Evolutionary conservation across 805 yeast species (phyloP).

Genomic region (Yarrowia keelungensis): DNA sequence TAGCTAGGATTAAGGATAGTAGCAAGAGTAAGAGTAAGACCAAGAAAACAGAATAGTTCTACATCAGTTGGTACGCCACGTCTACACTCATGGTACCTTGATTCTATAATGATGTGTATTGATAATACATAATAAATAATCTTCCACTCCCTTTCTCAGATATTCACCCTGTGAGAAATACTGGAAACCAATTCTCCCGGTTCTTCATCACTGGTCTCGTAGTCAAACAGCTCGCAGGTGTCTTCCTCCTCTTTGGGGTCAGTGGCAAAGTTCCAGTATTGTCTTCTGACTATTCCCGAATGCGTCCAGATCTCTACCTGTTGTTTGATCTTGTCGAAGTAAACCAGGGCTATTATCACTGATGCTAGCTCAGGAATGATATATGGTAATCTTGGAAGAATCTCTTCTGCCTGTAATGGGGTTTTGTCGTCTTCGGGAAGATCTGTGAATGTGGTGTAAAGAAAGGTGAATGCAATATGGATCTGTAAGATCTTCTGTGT

Average conservation of each 20-base stretch:
- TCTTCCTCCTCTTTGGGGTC: neutral
- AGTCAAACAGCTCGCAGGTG: conserved; percentile 22
- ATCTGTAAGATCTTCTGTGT: conserved; percentile 22
- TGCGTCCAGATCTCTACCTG: conserved; percentile 24
- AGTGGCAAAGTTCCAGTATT: conserved; percentile 14
- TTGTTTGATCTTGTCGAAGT: conserved; percentile 23
- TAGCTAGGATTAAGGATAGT: too few relatives aligned
- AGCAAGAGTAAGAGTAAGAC: too few relatives aligned
- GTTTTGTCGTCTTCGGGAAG: conserved; percentile 11
- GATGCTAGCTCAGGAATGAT: conserved; percentile 19
- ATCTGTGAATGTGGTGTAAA: conserved; percentile 8
- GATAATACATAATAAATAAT: neutral
- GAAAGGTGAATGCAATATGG: conserved; percentile 17
- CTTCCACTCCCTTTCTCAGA: too few relatives aligned
- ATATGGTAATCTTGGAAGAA: conserved; percentile 1
- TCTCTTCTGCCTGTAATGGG: neutral
- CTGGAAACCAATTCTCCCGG: neutral
- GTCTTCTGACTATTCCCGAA: neutral
- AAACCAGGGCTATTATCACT: neutral
- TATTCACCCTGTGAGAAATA: neutral
- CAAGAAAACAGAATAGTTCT: too few relatives aligned
- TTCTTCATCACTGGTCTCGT: conserved; percentile 9
- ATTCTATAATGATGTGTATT: neutral
- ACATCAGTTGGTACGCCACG: too few relatives aligned
- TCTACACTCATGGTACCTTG: too few relatives aligned